Percentiles rank a stretch among this genome's conserved stretches.
Conservation (phyloP, 2,329 filamentous ascomycete genomes). For the Hypoxylon sp. region DNA sequence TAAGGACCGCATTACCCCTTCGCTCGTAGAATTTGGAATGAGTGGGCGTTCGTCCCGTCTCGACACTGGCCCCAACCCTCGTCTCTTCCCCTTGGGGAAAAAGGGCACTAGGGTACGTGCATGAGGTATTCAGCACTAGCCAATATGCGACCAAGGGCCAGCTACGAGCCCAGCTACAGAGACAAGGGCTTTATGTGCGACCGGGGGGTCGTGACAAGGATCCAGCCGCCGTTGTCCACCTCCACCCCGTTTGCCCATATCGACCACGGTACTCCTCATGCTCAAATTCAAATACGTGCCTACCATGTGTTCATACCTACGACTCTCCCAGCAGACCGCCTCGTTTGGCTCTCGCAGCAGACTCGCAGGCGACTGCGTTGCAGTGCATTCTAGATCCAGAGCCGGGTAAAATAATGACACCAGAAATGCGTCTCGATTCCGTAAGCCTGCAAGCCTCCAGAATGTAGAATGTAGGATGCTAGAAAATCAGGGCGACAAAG, state of each 20-base stretch:
- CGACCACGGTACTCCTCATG: too few species aligned
- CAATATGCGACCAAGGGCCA: slow-evolving; percentile 29
- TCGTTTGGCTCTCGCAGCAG: slow-evolving; percentile 23
- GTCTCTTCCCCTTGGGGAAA: slow-evolving; percentile 44
- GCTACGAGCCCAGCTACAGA: slow-evolving; percentile 3
- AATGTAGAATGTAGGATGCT: neutral
- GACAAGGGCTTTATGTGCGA: slow-evolving; percentile 34
- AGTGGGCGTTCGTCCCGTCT: slow-evolving; percentile 21
- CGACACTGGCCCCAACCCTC: slow-evolving; percentile 29
- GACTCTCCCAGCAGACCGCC: slow-evolving; percentile 35
- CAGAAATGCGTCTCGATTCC: slow-evolving; percentile 27
- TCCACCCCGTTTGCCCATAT: slow-evolving; percentile 14
- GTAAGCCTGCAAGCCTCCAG: slow-evolving; percentile 15
- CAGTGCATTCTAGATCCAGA: slow-evolving; percentile 41
- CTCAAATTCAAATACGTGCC: slow-evolving; percentile 36
- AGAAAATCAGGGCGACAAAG: slow-evolving; percentile 26
- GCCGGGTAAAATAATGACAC: slow-evolving; percentile 43
- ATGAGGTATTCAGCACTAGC: slow-evolving; percentile 36
- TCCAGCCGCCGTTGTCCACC: slow-evolving; percentile 40
- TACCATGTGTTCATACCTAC: slow-evolving; percentile 31
- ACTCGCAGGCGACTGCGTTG: slow-evolving; percentile 12
- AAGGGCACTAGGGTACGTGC: slow-evolving; percentile 39
- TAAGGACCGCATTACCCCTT: slow-evolving; percentile 12
- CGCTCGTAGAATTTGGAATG: slow-evolving; percentile 41
- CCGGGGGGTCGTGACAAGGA: slow-evolving; percentile 34